phyloP scores from a whole-genome alignment of 2,329 filamentous ascomycete species.

The Myrmaecium sp. region DNA sequence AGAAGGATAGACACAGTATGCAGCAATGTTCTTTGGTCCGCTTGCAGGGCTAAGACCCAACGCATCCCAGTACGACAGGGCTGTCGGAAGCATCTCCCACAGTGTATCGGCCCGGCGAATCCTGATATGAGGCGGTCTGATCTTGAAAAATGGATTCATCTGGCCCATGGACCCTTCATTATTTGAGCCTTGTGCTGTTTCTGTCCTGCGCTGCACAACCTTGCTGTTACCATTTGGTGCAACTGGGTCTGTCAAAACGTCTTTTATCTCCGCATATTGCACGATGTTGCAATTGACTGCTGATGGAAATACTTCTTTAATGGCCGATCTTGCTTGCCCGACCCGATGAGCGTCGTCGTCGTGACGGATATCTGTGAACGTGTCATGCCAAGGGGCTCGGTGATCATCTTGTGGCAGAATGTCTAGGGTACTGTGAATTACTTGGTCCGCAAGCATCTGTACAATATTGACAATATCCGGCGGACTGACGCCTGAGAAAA shows the following conservation, averaged over 20 bases:
- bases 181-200: background rate
- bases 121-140: constrained; percentile 54
- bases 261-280: no score
- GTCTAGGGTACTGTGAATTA: constrained; percentile 3
- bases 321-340: no score
- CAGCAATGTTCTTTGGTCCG: constrained; percentile 53
- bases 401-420: background rate
- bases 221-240: no score
- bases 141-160: no score
- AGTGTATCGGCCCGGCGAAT: constrained; percentile 52
- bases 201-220: no score
- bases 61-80: constrained; percentile 66
- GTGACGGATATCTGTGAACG: no score
- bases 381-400: no score
- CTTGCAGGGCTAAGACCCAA: constrained; percentile 56
- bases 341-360: no score
- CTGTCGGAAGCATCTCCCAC: constrained; percentile 58
- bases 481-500: no score
- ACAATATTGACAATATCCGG: constrained; percentile 5
- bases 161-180: constrained; percentile 6
- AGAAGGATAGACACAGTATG: constrained; percentile 54
- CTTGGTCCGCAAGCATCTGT: constrained; percentile 4
- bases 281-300: no score
- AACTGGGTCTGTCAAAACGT: no score
- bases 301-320: no score